phyloP scores from a whole-genome alignment of 345 rosid genomes.

The Theobroma cacao region DNA sequence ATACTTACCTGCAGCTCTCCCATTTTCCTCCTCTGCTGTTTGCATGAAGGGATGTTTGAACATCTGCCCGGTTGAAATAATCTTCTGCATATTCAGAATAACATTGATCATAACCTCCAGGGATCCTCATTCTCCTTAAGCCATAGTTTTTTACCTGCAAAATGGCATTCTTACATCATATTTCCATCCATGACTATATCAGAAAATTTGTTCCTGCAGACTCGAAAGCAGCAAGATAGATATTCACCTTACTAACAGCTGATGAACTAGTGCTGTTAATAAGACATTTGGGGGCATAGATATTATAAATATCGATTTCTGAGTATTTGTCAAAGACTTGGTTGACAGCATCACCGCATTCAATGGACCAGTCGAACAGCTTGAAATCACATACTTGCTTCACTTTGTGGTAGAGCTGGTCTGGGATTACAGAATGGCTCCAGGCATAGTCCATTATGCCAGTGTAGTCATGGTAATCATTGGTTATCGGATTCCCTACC shows the following conservation, averaged over 20 bases:
- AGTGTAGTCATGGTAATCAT: conserved; percentile 41
- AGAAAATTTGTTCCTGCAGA: not conserved
- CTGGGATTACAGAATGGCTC: conserved; percentile 65
- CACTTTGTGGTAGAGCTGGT: conserved; percentile 32
- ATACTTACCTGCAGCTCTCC: conserved; percentile 50
- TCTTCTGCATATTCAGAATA: conserved; percentile 34
- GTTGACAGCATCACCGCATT: conserved; percentile 37
- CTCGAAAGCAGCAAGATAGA: not conserved
- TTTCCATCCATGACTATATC: not conserved
- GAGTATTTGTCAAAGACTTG: conserved; percentile 31
- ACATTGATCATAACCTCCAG: conserved; percentile 55
- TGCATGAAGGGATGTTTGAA: conserved; percentile 53
- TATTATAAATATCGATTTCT: conserved; percentile 62
- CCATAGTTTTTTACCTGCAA: conserved; percentile 11
- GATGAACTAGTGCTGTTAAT: conserved; percentile 20
- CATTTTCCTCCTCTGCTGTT: conserved; percentile 30
- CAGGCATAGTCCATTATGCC: conserved; percentile 64
- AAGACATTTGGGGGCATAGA: conserved; percentile 54
- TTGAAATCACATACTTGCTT: conserved; percentile 51
- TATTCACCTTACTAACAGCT: not conserved
- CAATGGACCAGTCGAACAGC: conserved; percentile 32
- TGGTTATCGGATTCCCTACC: conserved; percentile 60
- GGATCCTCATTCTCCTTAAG: conserved; percentile 37
- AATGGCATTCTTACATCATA: not conserved
- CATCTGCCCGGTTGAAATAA: conserved; percentile 54